A percentile compares a stretch with the other conserved stretches of the same genome.
Evolutionary conservation across 306 rosid genomes (phyloP).

Genomic region (Datisca glomerata): DNA sequence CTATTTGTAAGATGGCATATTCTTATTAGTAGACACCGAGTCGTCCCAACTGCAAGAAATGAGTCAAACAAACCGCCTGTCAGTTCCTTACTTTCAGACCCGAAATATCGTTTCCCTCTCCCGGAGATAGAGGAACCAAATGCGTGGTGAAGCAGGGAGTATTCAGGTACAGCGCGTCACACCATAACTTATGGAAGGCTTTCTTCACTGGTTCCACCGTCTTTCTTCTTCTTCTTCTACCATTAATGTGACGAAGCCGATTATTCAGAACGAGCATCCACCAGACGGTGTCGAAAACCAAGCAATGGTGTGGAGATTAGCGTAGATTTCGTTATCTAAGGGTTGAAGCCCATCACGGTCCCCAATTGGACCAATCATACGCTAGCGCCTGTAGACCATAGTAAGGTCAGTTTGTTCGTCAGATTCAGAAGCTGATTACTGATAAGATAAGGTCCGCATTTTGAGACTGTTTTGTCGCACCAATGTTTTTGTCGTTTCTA

Average conservation of each 20-base stretch:
- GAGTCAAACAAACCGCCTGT: too few relatives aligned
- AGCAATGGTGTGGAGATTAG: constrained; percentile 6
- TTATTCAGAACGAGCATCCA: background rate
- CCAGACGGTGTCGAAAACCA: background rate
- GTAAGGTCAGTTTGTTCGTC: constrained; percentile 19
- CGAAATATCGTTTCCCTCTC: too few relatives aligned
- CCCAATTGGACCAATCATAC: constrained; percentile 14
- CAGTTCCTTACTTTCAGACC: too few relatives aligned
- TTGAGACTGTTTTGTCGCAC: constrained; percentile 13
- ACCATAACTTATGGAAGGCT: constrained; percentile 7
- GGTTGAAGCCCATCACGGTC: constrained; percentile 18
- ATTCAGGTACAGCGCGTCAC: too few relatives aligned
- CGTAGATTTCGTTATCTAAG: constrained; percentile 11
- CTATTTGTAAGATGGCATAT: too few relatives aligned
- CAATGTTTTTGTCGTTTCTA: constrained; percentile 13
- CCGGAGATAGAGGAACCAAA: too few relatives aligned
- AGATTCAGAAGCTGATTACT: background rate
- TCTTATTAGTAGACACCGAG: too few relatives aligned
- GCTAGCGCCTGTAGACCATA: constrained; percentile 17
- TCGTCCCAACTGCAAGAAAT: too few relatives aligned
- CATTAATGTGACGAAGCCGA: too few relatives aligned
- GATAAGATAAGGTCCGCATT: constrained; percentile 33
- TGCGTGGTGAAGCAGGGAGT: too few relatives aligned
- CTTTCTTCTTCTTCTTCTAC: constrained; percentile 6
- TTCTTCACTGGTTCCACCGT: constrained; percentile 13